Evolutionary conservation across 192 early-diverging fungal species (phyloP), one percentile per base, ranked within the genome.

Genomic region (Lobosporangium transversale): DNA sequence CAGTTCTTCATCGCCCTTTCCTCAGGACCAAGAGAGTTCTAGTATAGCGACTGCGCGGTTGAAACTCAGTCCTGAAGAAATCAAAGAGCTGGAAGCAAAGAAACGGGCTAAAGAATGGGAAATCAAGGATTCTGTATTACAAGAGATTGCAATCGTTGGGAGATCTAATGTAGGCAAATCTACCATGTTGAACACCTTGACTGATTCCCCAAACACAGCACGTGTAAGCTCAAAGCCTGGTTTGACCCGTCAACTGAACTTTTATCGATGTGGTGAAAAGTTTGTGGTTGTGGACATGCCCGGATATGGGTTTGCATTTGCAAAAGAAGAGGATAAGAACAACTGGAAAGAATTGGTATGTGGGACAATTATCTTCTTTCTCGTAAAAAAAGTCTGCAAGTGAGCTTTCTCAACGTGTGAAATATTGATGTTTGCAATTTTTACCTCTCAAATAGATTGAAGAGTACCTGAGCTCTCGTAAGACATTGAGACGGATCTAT

Each of bases 111-210:
- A 66, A 42, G 51, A 66, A 24, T n/a, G 37, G n/a, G 40, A 60
- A 27, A 75, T 75, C 52, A 75, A 75, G 49, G 71, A 66, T 1
- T 66, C 62, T 4, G 20, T 55, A 5, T 11, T 75, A 18, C 63
- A 54, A 20, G 71, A 75, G 52, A 75, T 75, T 50, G 71, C 71
- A 14, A 68, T 62, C 21, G 70, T 84, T 48, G 91, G 91, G 12
- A 78, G 92, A 31, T 92, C 91, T 0, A 94, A 94, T 73, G 92
- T 94, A 9, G 92, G 92, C 30, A 94, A 94, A 60, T 94, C 92
- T 18, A 89, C 87, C 42, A 85, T 94, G 54, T 64, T 94, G 17
- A 94, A 94, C 68, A 80, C 81, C 26, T 27, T 93, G 10, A 87
- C 87, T 20, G 86, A 85, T 23, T 86, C 89, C 2, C 71, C 62